Evolutionary conservation across 2,329 filamentous ascomycete genomes (phyloP).

Genomic region (Polychaeton citri): DNA sequence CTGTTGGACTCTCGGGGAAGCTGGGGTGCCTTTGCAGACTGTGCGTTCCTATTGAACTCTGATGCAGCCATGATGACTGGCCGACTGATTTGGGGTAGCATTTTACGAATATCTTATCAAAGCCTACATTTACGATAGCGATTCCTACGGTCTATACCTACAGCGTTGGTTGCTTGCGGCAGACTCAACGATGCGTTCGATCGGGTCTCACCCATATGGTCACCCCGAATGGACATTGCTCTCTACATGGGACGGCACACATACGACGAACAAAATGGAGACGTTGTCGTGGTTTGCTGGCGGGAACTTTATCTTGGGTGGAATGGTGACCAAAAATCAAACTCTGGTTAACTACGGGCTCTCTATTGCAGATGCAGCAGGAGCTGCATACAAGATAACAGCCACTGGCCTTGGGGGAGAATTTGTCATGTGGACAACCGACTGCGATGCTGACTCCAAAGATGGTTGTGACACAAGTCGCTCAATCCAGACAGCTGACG

Average conservation of each 20-base stretch:
- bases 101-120: slow-evolving; percentile 24
- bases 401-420: slow-evolving; percentile 17
- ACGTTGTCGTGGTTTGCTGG: slow-evolving; percentile 19
- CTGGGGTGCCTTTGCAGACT: slow-evolving; percentile 20
- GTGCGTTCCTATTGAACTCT: too few relatives aligned
- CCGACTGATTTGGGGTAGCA: too few relatives aligned
- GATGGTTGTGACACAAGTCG: too few relatives aligned
- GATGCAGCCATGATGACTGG: too few relatives aligned
- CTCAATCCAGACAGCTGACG: too few relatives aligned
- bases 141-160: slow-evolving; percentile 13
- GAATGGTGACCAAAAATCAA: slow-evolving; percentile 14
- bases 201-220: slow-evolving; percentile 16
- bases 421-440: slow-evolving; percentile 14
- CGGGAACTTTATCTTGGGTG: slow-evolving; percentile 21
- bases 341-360: slow-evolving; percentile 18
- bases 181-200: slow-evolving; percentile 18
- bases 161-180: slow-evolving; percentile 17
- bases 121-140: slow-evolving; percentile 20
- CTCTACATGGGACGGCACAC: slow-evolving; percentile 12
- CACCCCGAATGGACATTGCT: slow-evolving; percentile 19
- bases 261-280: slow-evolving; percentile 12
- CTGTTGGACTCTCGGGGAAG: slow-evolving; percentile 16
- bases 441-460: slow-evolving; percentile 5
- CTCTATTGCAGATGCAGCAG: slow-evolving; percentile 14
- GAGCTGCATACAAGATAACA: slow-evolving; percentile 10